Evolutionary conservation across 2,329 filamentous ascomycete species (phyloP).

Genomic region (Trichoderma sp.): DNA sequence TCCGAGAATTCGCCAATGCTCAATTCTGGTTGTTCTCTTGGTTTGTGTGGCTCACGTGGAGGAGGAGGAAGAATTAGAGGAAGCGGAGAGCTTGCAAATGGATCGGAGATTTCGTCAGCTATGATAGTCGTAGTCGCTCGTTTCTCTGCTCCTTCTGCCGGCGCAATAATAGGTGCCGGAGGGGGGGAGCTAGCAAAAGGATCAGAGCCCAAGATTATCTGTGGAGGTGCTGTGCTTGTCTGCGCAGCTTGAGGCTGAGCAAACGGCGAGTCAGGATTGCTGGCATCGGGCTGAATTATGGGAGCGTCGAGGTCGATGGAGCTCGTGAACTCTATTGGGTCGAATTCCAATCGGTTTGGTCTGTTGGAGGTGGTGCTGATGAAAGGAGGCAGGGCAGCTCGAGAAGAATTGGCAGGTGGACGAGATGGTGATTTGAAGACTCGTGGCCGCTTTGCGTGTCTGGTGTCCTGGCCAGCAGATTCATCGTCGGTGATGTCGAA

Average conservation of each 20-base stretch:
- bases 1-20: background rate
- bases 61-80: background rate
- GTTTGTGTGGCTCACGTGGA: background rate
- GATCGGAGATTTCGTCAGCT: slow-evolving; percentile 28
- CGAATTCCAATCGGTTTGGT: slow-evolving; percentile 12
- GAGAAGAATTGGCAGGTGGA: background rate
- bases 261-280: background rate
- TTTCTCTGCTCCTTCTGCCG: background rate
- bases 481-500: background rate
- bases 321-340: slow-evolving; percentile 39
- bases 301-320: slow-evolving; percentile 27
- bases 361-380: background rate
- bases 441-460: background rate
- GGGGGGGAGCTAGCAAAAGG: slow-evolving; percentile 1
- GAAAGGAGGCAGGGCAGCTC: background rate
- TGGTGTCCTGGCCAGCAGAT: background rate
- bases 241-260: background rate
- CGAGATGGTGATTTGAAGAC: background rate
- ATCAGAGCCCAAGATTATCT: background rate
- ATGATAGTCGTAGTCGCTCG: background rate
- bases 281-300: background rate
- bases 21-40: background rate
- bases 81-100: slow-evolving; percentile 36
- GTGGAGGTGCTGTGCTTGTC: background rate
- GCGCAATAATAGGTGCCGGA: background rate